These are phyloP conservation scores for Calonectria fujianensis DNA, from an alignment of 2,329 filamentous ascomycete species.

Conservation along the genomic window DNA sequence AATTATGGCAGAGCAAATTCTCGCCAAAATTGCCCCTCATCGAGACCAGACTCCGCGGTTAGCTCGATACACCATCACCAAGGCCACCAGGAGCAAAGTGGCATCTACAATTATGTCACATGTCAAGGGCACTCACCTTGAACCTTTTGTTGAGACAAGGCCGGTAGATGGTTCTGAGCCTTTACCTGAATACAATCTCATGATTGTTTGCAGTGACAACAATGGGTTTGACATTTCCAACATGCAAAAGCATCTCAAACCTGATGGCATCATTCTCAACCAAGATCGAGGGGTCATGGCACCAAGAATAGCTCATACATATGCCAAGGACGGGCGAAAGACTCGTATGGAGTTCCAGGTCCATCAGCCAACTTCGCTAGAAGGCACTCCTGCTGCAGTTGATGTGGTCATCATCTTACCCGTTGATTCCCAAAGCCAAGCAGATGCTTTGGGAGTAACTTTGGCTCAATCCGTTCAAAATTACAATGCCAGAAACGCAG, in stretches of 20 bases:
- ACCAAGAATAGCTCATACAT: constrained; percentile 3
- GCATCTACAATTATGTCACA: constrained; percentile 28
- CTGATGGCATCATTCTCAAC: constrained; percentile 56
- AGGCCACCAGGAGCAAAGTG: constrained; percentile 29
- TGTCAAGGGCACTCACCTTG: constrained; percentile 43
- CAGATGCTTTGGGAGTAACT: not conserved
- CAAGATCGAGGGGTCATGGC: constrained; percentile 26
- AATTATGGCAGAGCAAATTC: constrained; percentile 47
- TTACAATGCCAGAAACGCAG: not conserved
- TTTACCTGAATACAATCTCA: constrained; percentile 58
- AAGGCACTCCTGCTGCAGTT: constrained; percentile 3
- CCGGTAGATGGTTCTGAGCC: constrained; percentile 47
- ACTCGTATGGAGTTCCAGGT: constrained; percentile 34
- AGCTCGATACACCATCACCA: constrained; percentile 58
- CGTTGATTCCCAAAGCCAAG: constrained; percentile 30
- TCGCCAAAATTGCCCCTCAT: constrained; percentile 53
- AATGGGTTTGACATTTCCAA: constrained; percentile 37
- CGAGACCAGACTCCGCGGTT: constrained; percentile 57
- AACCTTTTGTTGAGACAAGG: constrained; percentile 57
- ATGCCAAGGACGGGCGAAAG: constrained; percentile 3
- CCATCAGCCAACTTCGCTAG: not conserved
- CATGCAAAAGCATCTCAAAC: constrained; percentile 53
- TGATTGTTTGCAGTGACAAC: constrained; percentile 53
- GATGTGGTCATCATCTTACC: constrained; percentile 48
- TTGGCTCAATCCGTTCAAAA: not conserved